These are phyloP conservation scores for Penicillium ochrochloron DNA, from an alignment of 495 filamentous ascomycete genomes.

Conservation along the genomic window DNA sequence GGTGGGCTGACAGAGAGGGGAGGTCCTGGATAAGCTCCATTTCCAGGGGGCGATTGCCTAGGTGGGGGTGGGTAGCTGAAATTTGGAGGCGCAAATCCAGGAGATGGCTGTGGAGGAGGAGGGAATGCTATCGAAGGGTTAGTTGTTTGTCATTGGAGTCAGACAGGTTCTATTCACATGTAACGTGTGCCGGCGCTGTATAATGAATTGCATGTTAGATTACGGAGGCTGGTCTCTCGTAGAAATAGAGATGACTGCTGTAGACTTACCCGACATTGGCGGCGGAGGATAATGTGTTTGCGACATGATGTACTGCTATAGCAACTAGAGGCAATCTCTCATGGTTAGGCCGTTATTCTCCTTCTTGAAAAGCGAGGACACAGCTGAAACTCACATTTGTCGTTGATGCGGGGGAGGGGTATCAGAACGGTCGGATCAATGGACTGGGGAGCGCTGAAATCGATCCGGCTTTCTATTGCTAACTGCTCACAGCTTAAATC, in stretches of 20 bases:
- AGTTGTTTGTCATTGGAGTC: neutral
- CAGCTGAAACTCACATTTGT: neutral
- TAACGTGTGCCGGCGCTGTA: slow-evolving; percentile 31
- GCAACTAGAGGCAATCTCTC: neutral
- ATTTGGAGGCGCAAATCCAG: slow-evolving; percentile 39
- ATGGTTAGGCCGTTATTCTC: neutral
- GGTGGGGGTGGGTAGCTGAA: slow-evolving; percentile 48
- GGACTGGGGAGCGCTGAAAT: neutral
- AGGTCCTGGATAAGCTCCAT: slow-evolving; percentile 21
- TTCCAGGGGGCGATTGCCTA: slow-evolving; percentile 25
- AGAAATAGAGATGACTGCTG: too few relatives aligned
- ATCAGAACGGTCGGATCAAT: neutral
- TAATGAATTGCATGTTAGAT: too few relatives aligned
- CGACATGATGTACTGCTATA: neutral
- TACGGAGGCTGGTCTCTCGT: too few relatives aligned
- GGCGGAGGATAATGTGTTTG: slow-evolving; percentile 24
- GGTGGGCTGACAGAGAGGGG: slow-evolving; percentile 28
- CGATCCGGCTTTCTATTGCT: neutral
- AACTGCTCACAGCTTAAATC: neutral
- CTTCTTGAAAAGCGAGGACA: neutral
- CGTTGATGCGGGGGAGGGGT: slow-evolving; percentile 11
- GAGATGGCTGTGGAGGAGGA: slow-evolving; percentile 21
- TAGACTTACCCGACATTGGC: slow-evolving; percentile 28
- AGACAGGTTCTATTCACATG: slow-evolving; percentile 15
- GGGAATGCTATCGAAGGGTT: slow-evolving; percentile 20